Evolutionary conservation across 208 protist species (phyloP).

Genomic region (Acanthamoeba royreba): DNA sequence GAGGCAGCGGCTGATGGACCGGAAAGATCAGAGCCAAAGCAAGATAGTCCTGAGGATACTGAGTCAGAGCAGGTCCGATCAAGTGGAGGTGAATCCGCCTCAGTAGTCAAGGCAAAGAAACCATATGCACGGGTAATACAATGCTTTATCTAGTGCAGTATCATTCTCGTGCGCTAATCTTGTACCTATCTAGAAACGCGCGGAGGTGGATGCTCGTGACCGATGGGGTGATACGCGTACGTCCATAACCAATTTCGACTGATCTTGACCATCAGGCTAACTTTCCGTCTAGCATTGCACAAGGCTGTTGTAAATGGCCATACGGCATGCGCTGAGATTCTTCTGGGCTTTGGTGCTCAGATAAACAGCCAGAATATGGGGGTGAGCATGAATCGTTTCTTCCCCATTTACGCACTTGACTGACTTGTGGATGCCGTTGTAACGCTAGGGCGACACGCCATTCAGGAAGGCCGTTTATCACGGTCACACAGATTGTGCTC

Average conservation of each 20-base stretch:
- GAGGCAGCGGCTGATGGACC: background rate
- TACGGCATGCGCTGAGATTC: background rate
- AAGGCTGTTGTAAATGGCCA: conserved; percentile 21
- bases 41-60: no score
- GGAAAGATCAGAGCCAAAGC: background rate
- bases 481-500: background rate
- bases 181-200: no score
- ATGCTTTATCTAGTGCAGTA: no score
- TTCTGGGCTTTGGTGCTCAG: background rate
- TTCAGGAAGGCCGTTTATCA: conserved; percentile 28
- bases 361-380: conserved; percentile 25
- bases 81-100: background rate
- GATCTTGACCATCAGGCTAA: background rate
- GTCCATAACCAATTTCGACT: background rate
- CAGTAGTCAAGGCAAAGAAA: background rate
- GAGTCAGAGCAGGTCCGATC: no score
- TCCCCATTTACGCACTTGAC: no score
- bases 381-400: no score
- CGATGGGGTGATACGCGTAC: conserved; percentile 3
- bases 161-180: no score
- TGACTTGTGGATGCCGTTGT: no score
- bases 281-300: background rate
- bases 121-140: background rate
- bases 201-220: background rate
- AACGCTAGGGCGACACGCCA: conserved; percentile 8